Evolutionary conservation across 2,329 filamentous ascomycete genomes (phyloP).

Genomic region (Ceratocystis ficicola): DNA sequence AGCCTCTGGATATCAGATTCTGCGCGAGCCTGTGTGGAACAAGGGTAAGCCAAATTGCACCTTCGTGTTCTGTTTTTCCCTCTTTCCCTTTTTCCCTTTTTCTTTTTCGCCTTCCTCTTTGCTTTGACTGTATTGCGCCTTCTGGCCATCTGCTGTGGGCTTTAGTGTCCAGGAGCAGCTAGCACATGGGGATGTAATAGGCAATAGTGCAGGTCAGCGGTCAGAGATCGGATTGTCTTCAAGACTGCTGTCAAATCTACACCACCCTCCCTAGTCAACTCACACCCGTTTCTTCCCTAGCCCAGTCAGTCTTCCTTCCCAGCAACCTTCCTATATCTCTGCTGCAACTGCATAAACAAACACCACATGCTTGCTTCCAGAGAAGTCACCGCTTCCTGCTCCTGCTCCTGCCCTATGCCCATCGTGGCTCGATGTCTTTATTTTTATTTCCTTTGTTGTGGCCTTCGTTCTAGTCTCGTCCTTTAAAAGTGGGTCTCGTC

Average conservation of each 20-base stretch:
- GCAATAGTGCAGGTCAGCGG: too few species aligned
- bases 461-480: neutral
- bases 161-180: too few species aligned
- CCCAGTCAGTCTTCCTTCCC: constrained; percentile 17
- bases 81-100: constrained; percentile 16
- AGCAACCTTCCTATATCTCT: constrained; percentile 9
- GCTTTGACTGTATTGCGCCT: constrained; percentile 10
- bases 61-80: constrained; percentile 4
- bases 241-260: constrained; percentile 5
- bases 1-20: constrained; percentile 49
- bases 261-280: constrained; percentile 7
- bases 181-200: too few species aligned
- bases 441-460: neutral
- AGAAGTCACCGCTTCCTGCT: neutral
- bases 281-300: constrained; percentile 22
- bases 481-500: neutral
- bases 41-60: constrained; percentile 41
- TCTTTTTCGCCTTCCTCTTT: constrained; percentile 7
- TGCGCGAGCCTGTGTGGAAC: constrained; percentile 52
- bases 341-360: neutral
- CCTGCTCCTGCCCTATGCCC: neutral
- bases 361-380: neutral
- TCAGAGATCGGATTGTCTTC: too few species aligned
- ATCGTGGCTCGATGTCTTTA: neutral
- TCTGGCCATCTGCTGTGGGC: neutral